Conservation (phyloP, 768 basidiomycete genomes). For the Tricholoma sp. region DNA sequence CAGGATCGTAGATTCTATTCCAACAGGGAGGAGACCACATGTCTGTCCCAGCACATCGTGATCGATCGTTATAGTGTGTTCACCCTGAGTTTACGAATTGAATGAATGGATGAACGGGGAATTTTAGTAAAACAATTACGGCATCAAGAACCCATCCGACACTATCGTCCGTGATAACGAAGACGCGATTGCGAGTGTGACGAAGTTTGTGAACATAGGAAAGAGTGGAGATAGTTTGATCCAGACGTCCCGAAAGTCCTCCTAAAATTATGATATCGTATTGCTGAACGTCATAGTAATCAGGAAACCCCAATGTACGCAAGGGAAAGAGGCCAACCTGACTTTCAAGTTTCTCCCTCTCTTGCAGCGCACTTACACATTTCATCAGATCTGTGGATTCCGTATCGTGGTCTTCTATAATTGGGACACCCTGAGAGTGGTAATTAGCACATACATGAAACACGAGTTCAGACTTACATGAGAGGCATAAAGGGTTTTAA, state of each 20-base stretch:
- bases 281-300: conserved; percentile 28
- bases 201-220: conserved; percentile 82
- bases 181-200: conserved; percentile 50
- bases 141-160: conserved; percentile 84
- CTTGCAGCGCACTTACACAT: conserved; percentile 62
- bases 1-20: conserved; percentile 70
- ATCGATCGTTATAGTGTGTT: conserved; percentile 75
- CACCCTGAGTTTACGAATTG: conserved; percentile 50
- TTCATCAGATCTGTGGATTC: conserved; percentile 96
- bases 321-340: conserved; percentile 23
- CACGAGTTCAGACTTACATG: conserved; percentile 36
- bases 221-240: conserved; percentile 90
- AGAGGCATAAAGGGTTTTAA: conserved; percentile 58
- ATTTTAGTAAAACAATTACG: conserved; percentile 31
- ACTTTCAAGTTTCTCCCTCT: conserved; percentile 37
- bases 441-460: background rate
- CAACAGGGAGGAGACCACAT: conserved; percentile 93
- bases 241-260: conserved; percentile 85
- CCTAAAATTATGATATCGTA: conserved; percentile 78
- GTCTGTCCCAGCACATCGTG: conserved; percentile 75
- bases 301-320: conserved; percentile 23
- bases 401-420: conserved; percentile 68
- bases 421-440: conserved; percentile 54
- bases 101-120: background rate
- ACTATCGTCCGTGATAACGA: conserved; percentile 85